Percentiles rank a stretch among this genome's conserved stretches.
phyloP scores from a whole-genome alignment of 2,329 filamentous ascomycete genomes.

The Claviceps sp. region DNA sequence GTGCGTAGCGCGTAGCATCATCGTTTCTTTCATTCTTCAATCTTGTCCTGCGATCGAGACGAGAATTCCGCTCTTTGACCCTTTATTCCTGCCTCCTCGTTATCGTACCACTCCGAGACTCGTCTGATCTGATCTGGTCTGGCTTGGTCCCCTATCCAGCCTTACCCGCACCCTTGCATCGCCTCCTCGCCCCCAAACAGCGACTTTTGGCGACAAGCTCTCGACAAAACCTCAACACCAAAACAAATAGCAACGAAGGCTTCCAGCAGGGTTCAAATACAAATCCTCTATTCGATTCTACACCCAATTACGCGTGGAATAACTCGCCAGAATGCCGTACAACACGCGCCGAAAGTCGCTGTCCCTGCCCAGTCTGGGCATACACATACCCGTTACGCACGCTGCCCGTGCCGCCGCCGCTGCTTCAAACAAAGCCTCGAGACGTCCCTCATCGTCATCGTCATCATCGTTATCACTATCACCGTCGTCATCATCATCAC shows the following conservation, averaged over 20 bases:
- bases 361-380: constrained; percentile 82
- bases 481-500: constrained; percentile 3
- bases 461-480: constrained; percentile 4
- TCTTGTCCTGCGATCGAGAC: background rate
- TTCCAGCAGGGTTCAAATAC: background rate
- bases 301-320: background rate
- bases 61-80: background rate
- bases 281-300: background rate
- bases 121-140: background rate
- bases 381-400: constrained; percentile 63
- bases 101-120: background rate
- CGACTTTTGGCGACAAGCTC: background rate
- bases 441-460: constrained; percentile 15
- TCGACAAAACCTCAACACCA: background rate
- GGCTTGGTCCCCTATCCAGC: background rate
- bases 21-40: background rate
- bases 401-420: constrained; percentile 40
- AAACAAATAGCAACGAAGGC: background rate
- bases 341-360: constrained; percentile 95
- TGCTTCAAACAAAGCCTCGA: constrained; percentile 27
- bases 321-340: constrained; percentile 57
- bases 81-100: background rate
- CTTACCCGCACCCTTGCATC: background rate
- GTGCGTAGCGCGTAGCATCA: background rate
- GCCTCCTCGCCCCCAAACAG: background rate